phyloP scores from a whole-genome alignment of 2,329 filamentous ascomycete species.

The Talaromyces sp. region DNA sequence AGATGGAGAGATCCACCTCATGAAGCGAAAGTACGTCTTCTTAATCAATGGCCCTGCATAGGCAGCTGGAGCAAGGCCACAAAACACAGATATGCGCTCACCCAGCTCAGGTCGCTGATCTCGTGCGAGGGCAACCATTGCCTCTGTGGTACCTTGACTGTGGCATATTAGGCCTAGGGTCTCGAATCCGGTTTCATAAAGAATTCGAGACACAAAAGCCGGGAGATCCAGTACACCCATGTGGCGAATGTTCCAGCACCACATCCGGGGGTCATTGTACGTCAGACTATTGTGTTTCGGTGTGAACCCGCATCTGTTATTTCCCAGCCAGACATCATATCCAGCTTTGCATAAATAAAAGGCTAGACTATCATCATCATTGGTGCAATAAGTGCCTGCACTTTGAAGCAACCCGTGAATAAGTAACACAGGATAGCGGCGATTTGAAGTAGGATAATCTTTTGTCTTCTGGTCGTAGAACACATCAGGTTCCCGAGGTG shows the following conservation, averaged over 20 bases:
- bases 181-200: conserved; percentile 74
- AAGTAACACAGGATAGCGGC: conserved; percentile 70
- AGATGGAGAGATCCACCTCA: conserved; percentile 69
- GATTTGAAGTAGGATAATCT: conserved; percentile 20
- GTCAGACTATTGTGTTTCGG: conserved; percentile 69
- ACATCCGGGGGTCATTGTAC: conserved; percentile 80
- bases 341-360: conserved; percentile 90
- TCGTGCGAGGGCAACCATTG: conserved; percentile 81
- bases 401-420: conserved; percentile 87
- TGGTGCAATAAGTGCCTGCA: conserved; percentile 80
- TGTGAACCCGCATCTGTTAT: conserved; percentile 81
- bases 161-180: conserved; percentile 82
- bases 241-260: conserved; percentile 92
- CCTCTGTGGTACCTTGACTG: conserved; percentile 86
- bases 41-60: conserved; percentile 83
- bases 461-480: conserved; percentile 47
- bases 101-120: conserved; percentile 83
- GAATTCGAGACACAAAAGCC: conserved; percentile 71
- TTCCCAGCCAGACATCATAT: conserved; percentile 93
- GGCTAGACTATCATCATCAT: conserved; percentile 82
- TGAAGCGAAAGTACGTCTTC: conserved; percentile 88
- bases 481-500: conserved; percentile 54
- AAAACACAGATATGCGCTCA: conserved; percentile 79
- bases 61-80: conserved; percentile 80
- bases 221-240: conserved; percentile 88